These are phyloP conservation scores for Hygrophoropsis aurantiaca DNA, from an alignment of 768 basidiomycete species.

Conservation along the genomic window DNA sequence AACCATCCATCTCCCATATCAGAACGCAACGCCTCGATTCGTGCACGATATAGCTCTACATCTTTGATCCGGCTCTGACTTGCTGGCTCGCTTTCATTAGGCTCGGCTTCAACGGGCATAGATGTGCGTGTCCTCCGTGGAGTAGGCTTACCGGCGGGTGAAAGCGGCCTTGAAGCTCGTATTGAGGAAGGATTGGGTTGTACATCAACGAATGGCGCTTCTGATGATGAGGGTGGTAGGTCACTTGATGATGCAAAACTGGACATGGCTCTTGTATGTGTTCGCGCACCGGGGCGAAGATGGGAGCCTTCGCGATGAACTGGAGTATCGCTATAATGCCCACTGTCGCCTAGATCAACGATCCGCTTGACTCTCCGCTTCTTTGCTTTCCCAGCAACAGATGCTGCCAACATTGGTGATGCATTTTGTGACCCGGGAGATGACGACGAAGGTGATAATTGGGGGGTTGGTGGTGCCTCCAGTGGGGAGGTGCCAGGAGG, in stretches of 20 bases:
- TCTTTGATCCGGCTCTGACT: constrained; percentile 39
- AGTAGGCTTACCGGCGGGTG: too few species aligned
- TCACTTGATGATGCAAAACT: constrained; percentile 5
- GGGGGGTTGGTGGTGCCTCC: constrained; percentile 23
- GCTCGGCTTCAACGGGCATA: constrained; percentile 48
- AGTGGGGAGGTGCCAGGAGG: constrained; percentile 15
- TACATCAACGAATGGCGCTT: neutral
- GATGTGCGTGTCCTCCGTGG: constrained; percentile 11
- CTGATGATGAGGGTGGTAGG: too few species aligned
- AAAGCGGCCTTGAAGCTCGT: constrained; percentile 10
- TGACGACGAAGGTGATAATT: constrained; percentile 27
- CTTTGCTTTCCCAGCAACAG: constrained; percentile 42
- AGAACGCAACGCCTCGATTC: constrained; percentile 77
- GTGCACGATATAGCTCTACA: constrained; percentile 72
- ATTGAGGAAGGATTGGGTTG: neutral
- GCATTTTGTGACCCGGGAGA: constrained; percentile 40
- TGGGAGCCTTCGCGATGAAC: constrained; percentile 14
- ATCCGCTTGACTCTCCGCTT: constrained; percentile 72
- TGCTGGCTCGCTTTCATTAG: neutral
- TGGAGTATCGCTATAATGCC: constrained; percentile 32
- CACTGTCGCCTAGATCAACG: constrained; percentile 63
- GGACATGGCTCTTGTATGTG: neutral
- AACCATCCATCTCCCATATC: constrained; percentile 93
- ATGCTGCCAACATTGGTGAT: constrained; percentile 45
- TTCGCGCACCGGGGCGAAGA: too few species aligned